phyloP scores from a whole-genome alignment of 2,329 filamentous ascomycete genomes.

The Apiospora malaysiana region DNA sequence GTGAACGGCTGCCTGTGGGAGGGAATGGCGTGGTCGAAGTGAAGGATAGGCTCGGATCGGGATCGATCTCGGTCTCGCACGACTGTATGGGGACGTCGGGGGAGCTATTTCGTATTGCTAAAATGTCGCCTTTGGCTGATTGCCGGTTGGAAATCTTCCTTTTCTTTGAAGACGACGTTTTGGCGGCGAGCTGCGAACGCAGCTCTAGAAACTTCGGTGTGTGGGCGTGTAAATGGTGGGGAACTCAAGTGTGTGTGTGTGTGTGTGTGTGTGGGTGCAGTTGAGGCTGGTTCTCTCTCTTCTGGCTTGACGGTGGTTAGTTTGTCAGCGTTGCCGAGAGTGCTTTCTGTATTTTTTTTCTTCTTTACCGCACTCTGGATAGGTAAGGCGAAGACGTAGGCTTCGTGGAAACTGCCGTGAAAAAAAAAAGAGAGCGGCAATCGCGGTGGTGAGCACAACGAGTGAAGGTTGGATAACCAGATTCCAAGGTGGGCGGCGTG shows the following conservation, averaged over 20 bases:
- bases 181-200: constrained; percentile 71
- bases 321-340: background rate
- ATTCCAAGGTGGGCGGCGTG: constrained; percentile 10
- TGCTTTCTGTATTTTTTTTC: background rate
- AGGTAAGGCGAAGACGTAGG: background rate
- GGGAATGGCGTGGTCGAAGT: constrained; percentile 47
- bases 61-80: constrained; percentile 51
- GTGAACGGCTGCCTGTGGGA: constrained; percentile 43
- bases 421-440: background rate
- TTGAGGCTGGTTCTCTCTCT: background rate
- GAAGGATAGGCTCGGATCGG: constrained; percentile 58
- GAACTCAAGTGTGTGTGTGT: background rate
- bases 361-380: background rate
- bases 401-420: constrained; percentile 2
- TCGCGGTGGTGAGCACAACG: constrained; percentile 6
- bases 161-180: constrained; percentile 77
- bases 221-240: constrained; percentile 18
- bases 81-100: constrained; percentile 58
- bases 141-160: constrained; percentile 65
- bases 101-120: constrained; percentile 33
- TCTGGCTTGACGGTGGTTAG: background rate
- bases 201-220: constrained; percentile 53
- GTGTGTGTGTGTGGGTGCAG: background rate
- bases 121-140: constrained; percentile 49
- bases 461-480: constrained; percentile 9